Conservation (phyloP, 805 yeast genomes). For the Sugiyamaella americana region DNA sequence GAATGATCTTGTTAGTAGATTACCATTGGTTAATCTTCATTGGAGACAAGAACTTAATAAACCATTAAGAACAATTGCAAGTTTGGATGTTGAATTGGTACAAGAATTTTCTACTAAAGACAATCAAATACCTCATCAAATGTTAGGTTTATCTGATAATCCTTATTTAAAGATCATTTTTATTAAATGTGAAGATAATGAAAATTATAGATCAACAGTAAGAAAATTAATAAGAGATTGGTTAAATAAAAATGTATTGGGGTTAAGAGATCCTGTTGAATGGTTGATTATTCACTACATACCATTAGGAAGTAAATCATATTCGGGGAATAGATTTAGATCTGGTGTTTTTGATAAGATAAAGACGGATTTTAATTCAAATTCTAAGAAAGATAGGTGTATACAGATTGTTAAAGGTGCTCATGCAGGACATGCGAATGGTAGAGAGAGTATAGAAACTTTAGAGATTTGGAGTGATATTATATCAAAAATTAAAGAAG, state of each 20-base stretch:
- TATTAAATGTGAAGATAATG: constrained; percentile 58
- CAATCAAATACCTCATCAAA: constrained; percentile 29
- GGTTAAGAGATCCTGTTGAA: constrained; percentile 43
- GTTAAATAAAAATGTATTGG: constrained; percentile 45
- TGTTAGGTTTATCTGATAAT: constrained; percentile 37
- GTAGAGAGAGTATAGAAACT: constrained; percentile 31
- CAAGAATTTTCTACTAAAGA: constrained; percentile 40
- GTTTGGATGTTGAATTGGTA: constrained; percentile 45
- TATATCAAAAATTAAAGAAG: constrained; percentile 40
- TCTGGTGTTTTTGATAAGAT: constrained; percentile 50
- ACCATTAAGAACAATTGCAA: constrained; percentile 58
- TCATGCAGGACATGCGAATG: constrained; percentile 6
- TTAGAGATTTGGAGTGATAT: constrained; percentile 47
- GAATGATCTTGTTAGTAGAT: constrained; percentile 39
- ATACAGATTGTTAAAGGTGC: constrained; percentile 26
- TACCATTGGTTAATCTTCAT: constrained; percentile 61
- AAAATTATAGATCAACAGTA: constrained; percentile 69
- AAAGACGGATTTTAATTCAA: constrained; percentile 43
- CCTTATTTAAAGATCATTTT: constrained; percentile 66
- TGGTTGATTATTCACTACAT: constrained; percentile 57
- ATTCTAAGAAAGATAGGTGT: constrained; percentile 33
- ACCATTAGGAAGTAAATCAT: constrained; percentile 33
- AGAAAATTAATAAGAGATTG: constrained; percentile 81
- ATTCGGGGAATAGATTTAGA: constrained; percentile 36
- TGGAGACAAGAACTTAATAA: constrained; percentile 56